Evolutionary conservation across 306 rosid genomes (phyloP), one percentile per base, ranked within the genome.

Genomic region (Trifolium subterraneum): DNA sequence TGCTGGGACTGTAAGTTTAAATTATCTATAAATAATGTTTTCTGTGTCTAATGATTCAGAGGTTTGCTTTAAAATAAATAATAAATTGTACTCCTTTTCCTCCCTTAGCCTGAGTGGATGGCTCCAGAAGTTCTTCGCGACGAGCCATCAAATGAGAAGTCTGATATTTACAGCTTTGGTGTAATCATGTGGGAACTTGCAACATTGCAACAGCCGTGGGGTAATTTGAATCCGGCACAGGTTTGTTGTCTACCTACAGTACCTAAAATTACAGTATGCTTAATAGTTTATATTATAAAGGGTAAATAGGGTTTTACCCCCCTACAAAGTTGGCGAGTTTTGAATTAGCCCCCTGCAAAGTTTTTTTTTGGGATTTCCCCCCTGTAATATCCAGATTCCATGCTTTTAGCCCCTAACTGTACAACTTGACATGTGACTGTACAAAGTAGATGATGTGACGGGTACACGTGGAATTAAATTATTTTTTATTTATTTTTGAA

Each of bases 81-180:
- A 73, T 67, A 48, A 66, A 78, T 58, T 51, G 45, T 77, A 62
- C 60, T 52, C 51, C 44, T 52, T 65, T 79, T 76, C 60, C 78
- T 80, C 62, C 66, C 78, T 80, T 68, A 86, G 90, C 88, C 99
- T 45, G 99, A 92, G 81, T 95, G 99, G 98, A 90, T 95, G 99
- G 99, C 99, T 65, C 99, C 98, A n/a, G 99, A 95, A 87, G 99
- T 95, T 82, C 97, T 95, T 69, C 96, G 99, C 39, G 97, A 95
- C 52, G 99, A 92, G 77, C 99, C 91, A 10, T 92, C 99, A 79
- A 90, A 95, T 84, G 99, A 95, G 83, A 95, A 92, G 79, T 92
- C 97, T 27, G 99, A 95, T 82, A 82, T 95, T 78, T 95, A 95
- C 85, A 95, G 99, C 83, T 95, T 90, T 79, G 99, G 98, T 67